Evolutionary conservation across 2,329 filamentous ascomycete species (phyloP).

Genomic region (Zopfia rhizophila): DNA sequence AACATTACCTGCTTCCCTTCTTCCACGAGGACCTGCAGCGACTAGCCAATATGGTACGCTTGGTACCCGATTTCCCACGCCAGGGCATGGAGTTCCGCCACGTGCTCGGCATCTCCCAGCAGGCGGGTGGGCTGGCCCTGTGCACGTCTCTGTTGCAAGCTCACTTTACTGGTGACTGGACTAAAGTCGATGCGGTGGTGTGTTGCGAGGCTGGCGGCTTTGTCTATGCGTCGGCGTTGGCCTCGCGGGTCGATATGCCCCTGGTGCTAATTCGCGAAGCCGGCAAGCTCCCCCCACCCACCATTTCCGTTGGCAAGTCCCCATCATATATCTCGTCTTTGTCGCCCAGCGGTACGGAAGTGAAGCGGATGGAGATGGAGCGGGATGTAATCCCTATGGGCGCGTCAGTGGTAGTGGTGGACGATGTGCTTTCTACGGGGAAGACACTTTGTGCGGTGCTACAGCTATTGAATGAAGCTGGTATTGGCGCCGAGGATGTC

Average conservation of each 20-base stretch:
- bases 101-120: constrained; percentile 66
- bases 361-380: constrained; percentile 63
- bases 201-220: constrained; percentile 69
- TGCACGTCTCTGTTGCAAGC: constrained; percentile 62
- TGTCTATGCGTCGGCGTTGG: constrained; percentile 65
- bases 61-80: constrained; percentile 62
- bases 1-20: constrained; percentile 57
- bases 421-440: constrained; percentile 69
- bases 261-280: constrained; percentile 65
- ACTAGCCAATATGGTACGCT: constrained; percentile 63
- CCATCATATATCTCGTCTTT: constrained; percentile 66
- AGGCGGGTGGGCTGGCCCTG: constrained; percentile 61
- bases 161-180: constrained; percentile 61
- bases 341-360: constrained; percentile 26
- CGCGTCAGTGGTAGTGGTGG: constrained; percentile 64
- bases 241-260: constrained; percentile 52
- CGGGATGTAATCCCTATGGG: constrained; percentile 53
- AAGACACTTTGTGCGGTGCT: constrained; percentile 65
- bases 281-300: constrained; percentile 69
- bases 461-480: constrained; percentile 57
- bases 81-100: constrained; percentile 66
- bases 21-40: constrained; percentile 58
- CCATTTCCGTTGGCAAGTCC: constrained; percentile 59
- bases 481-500: constrained; percentile 55
- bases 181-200: constrained; percentile 57